Conservation (phyloP, 1,284 basidiomycete genomes). For the Tausonia pullulans region DNA sequence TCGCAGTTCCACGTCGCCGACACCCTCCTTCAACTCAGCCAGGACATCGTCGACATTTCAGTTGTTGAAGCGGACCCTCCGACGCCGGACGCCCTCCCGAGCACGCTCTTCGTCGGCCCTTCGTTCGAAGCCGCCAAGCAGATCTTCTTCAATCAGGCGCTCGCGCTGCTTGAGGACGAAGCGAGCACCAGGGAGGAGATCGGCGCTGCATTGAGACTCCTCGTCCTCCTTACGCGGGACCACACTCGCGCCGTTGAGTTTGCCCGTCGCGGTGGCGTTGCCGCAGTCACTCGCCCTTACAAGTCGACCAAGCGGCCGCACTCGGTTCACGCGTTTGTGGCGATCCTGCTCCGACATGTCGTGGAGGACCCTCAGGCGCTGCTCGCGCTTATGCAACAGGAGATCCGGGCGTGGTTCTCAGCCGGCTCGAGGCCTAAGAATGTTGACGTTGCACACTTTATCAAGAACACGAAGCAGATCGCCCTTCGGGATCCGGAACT, state of each 20-base stretch:
- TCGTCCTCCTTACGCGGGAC: conserved; percentile 70
- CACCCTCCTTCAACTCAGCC: conserved; percentile 61
- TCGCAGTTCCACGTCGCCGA: conserved; percentile 70
- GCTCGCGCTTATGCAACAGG: conserved; percentile 63
- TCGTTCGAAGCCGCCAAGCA: conserved; percentile 49
- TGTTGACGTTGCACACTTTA: conserved; percentile 60
- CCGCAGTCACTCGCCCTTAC: conserved; percentile 53
- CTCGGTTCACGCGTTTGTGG: conserved; percentile 65
- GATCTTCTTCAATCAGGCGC: conserved; percentile 59
- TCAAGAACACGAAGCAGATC: conserved; percentile 65
- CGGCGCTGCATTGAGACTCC: conserved; percentile 61
- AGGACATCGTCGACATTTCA: conserved; percentile 52
- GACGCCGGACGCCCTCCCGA: neutral
- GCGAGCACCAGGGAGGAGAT: conserved; percentile 63
- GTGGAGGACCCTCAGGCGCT: conserved; percentile 66
- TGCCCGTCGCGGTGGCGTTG: conserved; percentile 51
- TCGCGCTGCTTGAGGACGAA: conserved; percentile 52
- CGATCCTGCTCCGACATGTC: conserved; percentile 79
- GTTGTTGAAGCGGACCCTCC: conserved; percentile 41
- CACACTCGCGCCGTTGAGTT: conserved; percentile 49
- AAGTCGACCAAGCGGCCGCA: conserved; percentile 37
- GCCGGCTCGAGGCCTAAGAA: conserved; percentile 55
- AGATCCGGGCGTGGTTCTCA: conserved; percentile 61
- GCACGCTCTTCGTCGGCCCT: conserved; percentile 44
- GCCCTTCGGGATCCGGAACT: conserved; percentile 67